Base-by-base conservation (phyloP, 352 stramenopile genomes). In the Phytopythium sindhum region DNA sequence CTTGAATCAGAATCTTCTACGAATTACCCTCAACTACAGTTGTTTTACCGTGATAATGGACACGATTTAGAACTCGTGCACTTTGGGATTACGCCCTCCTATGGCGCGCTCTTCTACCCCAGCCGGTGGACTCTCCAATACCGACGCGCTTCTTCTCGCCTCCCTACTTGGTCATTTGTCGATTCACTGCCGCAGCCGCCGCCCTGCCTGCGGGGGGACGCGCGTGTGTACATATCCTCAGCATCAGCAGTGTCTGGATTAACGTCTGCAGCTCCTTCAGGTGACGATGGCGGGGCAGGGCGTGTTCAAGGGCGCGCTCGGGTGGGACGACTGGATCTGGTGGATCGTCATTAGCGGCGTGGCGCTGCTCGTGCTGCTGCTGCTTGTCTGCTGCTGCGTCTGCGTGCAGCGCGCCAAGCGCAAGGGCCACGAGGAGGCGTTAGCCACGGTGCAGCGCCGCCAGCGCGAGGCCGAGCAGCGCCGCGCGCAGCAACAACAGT, bases 321-420 rank as follows among this genome's bases (percentile, higher is more conserved):
- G 78, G 48, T 88, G 76, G 73, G 81, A 91, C 67, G 85, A 93
- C 67, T 91, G 85, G 82, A 77, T 91, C 65, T 93, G 85, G 85
- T 91, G 81, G 82, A 69, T 73, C 48, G 74, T 64, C 41, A 86
- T 91, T 54, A 77, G 81, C 65, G 77, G 74, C 58, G 63, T 89
- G 29, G 77, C 61, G 57, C 77, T 93, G 57, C 69, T 93, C 58
- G 65, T 93, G 57, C 70, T 91, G 50, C 67, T 93, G 63, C 66
- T 81, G 33, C 51, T 88, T 15, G 73, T 93, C 35, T 91, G 85
- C 79, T 91, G 79, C 68, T 85, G 78, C 74, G 75, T 90, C 50
- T 93, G 85, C 68, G 77, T 90, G 68, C 79, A 89, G 61, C 78
- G 85, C 55, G 85, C 81, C 65, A 89, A 89, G 77, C 82, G 82